Conservation (phyloP, 169 alveolate genomes). For the Sarcocystis neurona region DNA sequence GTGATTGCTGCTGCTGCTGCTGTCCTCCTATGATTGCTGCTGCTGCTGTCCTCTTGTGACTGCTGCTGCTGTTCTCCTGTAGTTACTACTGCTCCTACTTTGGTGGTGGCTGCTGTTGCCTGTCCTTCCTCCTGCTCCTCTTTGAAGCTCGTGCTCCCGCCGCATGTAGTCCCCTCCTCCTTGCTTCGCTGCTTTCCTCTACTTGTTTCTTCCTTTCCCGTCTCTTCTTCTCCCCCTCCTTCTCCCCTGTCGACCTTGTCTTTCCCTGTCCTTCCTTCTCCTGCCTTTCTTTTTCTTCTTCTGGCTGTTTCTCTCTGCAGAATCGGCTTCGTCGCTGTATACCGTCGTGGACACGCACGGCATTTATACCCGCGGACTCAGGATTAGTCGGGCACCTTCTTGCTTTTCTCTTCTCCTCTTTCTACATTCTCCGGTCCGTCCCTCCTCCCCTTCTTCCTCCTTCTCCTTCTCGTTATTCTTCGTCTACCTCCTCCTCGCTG, state of each 20-base stretch:
- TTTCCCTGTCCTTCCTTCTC: neutral
- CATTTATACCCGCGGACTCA: neutral
- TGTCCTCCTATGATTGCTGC: no score
- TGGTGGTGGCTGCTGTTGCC: neutral
- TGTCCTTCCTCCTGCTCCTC: neutral
- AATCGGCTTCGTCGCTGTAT: neutral
- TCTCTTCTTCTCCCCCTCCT: neutral
- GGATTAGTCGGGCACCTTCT: slow-evolving; percentile 3
- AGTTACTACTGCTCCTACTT: neutral
- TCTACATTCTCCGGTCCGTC: slow-evolving; percentile 1
- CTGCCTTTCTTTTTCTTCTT: neutral
- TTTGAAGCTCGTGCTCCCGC: neutral
- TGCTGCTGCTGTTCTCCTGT: no score
- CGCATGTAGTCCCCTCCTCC: neutral
- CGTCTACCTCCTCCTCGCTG: no score
- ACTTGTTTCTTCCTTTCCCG: neutral
- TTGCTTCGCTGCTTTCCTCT: neutral
- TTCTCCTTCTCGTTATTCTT: no score
- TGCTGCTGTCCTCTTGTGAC: no score
- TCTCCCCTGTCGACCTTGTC: neutral
- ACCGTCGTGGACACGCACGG: slow-evolving; percentile 31
- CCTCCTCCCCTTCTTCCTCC: slow-evolving; percentile 19
- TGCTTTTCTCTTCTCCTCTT: neutral
- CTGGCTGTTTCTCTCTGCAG: neutral
- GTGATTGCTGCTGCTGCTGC: no score